Percentiles rank a stretch among this genome's conserved stretches.
Evolutionary conservation across 768 basidiomycete genomes (phyloP).

Genomic region (Hypsizygus marmoreus): DNA sequence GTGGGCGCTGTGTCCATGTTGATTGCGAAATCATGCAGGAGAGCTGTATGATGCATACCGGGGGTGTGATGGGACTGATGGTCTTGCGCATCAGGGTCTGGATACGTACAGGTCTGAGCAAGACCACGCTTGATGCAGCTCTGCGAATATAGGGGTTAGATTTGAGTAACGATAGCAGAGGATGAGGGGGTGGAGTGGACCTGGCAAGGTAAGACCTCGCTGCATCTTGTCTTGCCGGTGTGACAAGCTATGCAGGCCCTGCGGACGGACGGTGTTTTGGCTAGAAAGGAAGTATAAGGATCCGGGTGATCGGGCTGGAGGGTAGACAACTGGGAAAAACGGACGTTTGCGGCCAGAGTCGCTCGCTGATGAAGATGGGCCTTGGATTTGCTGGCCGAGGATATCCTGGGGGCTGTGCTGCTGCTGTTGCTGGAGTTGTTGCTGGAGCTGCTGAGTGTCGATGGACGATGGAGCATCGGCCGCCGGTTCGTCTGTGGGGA

Average conservation of each 20-base stretch:
- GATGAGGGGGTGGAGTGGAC: conserved; percentile 32
- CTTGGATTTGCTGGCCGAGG: conserved; percentile 27
- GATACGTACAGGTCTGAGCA: conserved; percentile 70
- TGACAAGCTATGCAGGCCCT: conserved; percentile 82
- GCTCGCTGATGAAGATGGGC: conserved; percentile 24
- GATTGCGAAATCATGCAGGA: conserved; percentile 13
- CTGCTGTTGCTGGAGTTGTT: conserved; percentile 46
- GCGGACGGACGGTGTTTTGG: conserved; percentile 80
- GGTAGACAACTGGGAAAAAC: conserved; percentile 25
- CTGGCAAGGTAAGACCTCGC: conserved; percentile 82
- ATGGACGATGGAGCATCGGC: conserved; percentile 52
- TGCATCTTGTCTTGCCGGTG: conserved; percentile 81
- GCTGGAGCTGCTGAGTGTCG: conserved; percentile 64
- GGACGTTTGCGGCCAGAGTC: conserved; percentile 66
- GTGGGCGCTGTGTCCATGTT: conserved; percentile 27
- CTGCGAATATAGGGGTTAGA: conserved; percentile 34
- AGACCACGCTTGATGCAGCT: conserved; percentile 83
- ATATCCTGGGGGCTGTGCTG: conserved; percentile 28
- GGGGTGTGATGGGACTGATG: conserved; percentile 45
- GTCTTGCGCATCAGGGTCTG: conserved; percentile 68
- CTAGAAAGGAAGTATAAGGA: conserved; percentile 36
- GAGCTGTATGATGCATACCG: conserved; percentile 28
- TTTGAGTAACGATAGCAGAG: conserved; percentile 2
- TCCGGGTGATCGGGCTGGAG: conserved; percentile 19
- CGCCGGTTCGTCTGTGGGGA: conserved; percentile 70